Base-by-base conservation (phyloP, 768 basidiomycete species). In the Hericium rajendrae region DNA sequence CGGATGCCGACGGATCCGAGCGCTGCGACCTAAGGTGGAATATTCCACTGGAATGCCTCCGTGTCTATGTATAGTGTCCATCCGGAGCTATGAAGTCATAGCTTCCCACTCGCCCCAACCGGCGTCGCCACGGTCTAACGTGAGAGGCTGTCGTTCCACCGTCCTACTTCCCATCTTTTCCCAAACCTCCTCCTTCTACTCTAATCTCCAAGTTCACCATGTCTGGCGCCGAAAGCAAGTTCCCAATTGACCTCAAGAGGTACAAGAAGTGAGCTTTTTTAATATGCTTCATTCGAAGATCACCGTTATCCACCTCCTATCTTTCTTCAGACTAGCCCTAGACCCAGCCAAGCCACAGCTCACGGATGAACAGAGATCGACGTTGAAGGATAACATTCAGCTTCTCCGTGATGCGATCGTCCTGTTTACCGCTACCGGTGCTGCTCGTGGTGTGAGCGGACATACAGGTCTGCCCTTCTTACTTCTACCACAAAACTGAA, bases 381-480 rank as follows among this genome's bases (percentile, higher is more conserved):
- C 71, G 16, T 73, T 94, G 62, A 69, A 75, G 62, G 71, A 76
- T 55, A 94, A 94, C 71, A 88, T 92, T 64, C 82, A 86, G 67
- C 76, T 93, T 28, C 75, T 91, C 59, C 85, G 91, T 53, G 91
- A 93, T 82, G 84, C 78, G 6, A 89, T 94, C 61, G 83, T 94
- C 24, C 73, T 89, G 49, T 94, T 93, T 71, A 94, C 91, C 0
- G 85, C 91, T 5, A 86, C 88, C 8, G 91, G 88, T 54, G 83
- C 88, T 52, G 91, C 91, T 3, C 78, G 91, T 46, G 91, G 91
- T 51, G 87, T 91, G 46, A 88, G 87, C 63, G 91, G 91, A 38
- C 91, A 93, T 70, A 91, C 88, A 64, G 87, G 86, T 84, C 55
- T 48, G 46, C 6, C 16, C 24, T n/a, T 13, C 18, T 38, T n/a